Base-by-base conservation (phyloP, 495 filamentous ascomycete genomes). In the Trichodelitschia bisporula region DNA sequence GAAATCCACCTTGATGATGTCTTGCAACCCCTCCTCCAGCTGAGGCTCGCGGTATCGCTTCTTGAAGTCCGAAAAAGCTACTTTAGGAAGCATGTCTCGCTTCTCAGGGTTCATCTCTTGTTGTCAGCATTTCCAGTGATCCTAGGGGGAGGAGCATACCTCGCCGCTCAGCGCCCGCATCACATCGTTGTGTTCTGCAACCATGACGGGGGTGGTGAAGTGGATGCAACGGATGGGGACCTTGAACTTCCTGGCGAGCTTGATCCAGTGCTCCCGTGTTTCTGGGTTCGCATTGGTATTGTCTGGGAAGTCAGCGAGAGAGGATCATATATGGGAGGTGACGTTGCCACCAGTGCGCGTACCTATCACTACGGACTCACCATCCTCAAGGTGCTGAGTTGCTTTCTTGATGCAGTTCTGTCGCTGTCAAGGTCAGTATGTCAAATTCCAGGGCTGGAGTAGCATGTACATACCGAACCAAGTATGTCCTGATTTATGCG, bases 141-240 rank as follows among this genome's bases (percentile, higher is more conserved):
- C n/a, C n/a, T n/a, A n/a, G n/a, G n/a, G n/a, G n/a, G n/a, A n/a
- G n/a, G n/a, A n/a, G n/a, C n/a, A n/a, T n/a, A n/a, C n/a, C n/a
- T n/a, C n/a, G n/a, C n/a, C 54, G 37, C 77, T 79, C 30, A 84
- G 53, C 0, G 78, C 69, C 39, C 86, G 63, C 18, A 89, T 79
- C 0, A 68, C 67, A 43, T 86, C 75, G 43, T 97, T 95, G 50
- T 97, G 86, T 45, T 75, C 64, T 50, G 82, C 92, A 3, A 95
- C 40, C 21, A 62, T 60, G 6, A 65, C 42, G 1, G 66, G 50
- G 11, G 78, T 66, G 28, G 72, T 75, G 51, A 97, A 91, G 40
- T 77, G 72, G 3, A 93, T 51, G 42, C 84, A 89, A 17, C 89
- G 73, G 34, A 92, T 75, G 0, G 75, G 76, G 2, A 84, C 58